Conservation (phyloP, 345 rosid genomes). For the Brassica incana region DNA sequence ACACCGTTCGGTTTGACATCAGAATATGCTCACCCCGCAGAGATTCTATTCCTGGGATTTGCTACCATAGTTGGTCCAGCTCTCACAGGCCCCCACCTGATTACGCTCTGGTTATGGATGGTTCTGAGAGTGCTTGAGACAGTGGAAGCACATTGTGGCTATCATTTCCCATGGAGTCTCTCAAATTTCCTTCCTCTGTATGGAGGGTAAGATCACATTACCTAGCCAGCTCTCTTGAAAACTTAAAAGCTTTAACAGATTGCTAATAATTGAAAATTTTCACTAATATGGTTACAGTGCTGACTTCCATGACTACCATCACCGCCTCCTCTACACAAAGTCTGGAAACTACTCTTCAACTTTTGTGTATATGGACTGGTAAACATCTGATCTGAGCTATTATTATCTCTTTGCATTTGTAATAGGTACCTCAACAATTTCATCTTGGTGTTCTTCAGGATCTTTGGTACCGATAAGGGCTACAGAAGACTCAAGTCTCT, state of each 20-base stretch:
- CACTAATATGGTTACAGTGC: slow-evolving; percentile 49
- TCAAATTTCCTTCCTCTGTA: slow-evolving; percentile 88
- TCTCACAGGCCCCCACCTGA: slow-evolving; percentile 89
- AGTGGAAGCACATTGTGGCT: slow-evolving; percentile 98
- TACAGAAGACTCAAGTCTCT: slow-evolving; percentile 82
- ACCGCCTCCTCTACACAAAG: slow-evolving; percentile 94
- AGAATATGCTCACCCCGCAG: slow-evolving; percentile 99
- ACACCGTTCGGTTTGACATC: slow-evolving; percentile 98
- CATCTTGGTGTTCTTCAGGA: slow-evolving; percentile 46
- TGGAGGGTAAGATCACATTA: slow-evolving; percentile 73
- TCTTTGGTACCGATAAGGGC: slow-evolving; percentile 96
- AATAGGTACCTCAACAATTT: not conserved
- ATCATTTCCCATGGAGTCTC: slow-evolving; percentile 99
- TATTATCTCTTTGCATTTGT: not conserved
- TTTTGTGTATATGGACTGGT: slow-evolving; percentile 97
- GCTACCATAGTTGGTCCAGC: slow-evolving; percentile 97
- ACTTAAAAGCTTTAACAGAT: not conserved
- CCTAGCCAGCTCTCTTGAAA: not conserved
- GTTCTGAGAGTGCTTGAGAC: slow-evolving; percentile 92
- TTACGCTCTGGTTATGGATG: slow-evolving; percentile 98
- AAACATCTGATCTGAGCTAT: slow-evolving; percentile 39
- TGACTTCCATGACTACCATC: slow-evolving; percentile 99
- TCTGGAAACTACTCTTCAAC: slow-evolving; percentile 98
- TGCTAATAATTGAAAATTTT: not conserved
- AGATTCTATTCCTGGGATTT: slow-evolving; percentile 94